A percentile compares a stretch with the other conserved stretches of the same genome.
phyloP scores from a whole-genome alignment of 108 stramenopile genomes.

The Nitzschia sp. region DNA sequence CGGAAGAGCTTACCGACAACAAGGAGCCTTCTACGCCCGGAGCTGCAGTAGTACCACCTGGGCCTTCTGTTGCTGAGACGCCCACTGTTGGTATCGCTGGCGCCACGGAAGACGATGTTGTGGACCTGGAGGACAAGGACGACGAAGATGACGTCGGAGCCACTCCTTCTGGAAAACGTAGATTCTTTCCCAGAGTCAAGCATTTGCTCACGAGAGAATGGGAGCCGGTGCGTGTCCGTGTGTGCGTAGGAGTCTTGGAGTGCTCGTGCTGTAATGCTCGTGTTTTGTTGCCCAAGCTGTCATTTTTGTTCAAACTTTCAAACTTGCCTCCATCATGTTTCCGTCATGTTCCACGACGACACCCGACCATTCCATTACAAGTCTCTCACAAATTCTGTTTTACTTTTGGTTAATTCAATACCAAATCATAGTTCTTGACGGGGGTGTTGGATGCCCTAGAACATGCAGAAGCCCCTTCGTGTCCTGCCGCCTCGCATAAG shows the following conservation, averaged over 20 bases:
- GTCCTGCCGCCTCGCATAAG: conserved; percentile 36
- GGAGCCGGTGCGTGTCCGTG: conserved; percentile 27
- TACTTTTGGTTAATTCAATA: not conserved
- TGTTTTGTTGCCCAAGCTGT: not conserved
- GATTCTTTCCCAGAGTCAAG: conserved; percentile 44
- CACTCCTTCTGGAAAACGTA: conserved; percentile 16
- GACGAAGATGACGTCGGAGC: conserved; percentile 1
- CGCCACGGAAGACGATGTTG: conserved; percentile 1
- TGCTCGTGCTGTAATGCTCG: not conserved
- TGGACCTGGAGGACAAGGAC: not conserved
- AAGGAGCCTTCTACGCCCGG: not conserved
- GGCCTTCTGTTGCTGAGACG: not conserved
- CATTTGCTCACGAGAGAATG: conserved; percentile 40
- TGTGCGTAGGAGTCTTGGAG: not conserved
- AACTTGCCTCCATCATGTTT: not conserved
- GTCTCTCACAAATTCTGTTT: conserved; percentile 1
- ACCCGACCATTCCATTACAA: not conserved
- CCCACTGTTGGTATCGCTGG: not conserved
- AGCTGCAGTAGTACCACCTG: not conserved
- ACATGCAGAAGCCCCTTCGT: conserved; percentile 20
- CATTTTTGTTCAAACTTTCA: not conserved
- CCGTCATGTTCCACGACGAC: conserved; percentile 1
- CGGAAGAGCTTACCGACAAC: not conserved
- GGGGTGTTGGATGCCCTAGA: conserved; percentile 38
- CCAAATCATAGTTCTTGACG: conserved; percentile 20